phyloP scores from a whole-genome alignment of 441 rosid species.

The Dalechampia spathulata region DNA sequence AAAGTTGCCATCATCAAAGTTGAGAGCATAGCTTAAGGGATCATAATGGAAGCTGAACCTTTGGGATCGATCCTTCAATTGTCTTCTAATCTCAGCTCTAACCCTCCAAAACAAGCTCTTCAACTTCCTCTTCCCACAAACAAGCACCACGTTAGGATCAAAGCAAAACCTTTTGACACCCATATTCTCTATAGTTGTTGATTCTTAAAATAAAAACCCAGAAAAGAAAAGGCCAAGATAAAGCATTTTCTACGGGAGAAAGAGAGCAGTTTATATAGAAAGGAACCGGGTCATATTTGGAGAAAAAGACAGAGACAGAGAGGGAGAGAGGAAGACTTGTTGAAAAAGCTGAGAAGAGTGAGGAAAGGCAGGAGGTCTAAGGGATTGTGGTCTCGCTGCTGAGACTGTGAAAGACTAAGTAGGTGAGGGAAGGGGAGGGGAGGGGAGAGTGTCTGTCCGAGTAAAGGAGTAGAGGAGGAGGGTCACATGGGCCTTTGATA shows the following conservation, averaged over 20 bases:
- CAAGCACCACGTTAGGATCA: slow-evolving; percentile 24
- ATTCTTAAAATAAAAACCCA: too few relatives aligned
- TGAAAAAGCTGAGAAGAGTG: not conserved
- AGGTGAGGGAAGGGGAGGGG: not conserved
- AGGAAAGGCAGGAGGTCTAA: not conserved
- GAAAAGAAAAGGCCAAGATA: not conserved
- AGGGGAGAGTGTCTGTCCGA: too few relatives aligned
- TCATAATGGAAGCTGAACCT: slow-evolving; percentile 48
- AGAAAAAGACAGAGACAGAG: too few relatives aligned
- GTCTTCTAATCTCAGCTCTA: slow-evolving; percentile 36
- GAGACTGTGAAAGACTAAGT: not conserved
- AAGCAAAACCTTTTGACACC: slow-evolving; percentile 24
- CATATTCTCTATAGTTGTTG: slow-evolving; percentile 23
- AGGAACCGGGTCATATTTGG: too few relatives aligned
- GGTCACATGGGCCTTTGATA: not conserved
- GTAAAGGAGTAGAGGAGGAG: too few relatives aligned
- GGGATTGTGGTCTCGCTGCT: not conserved
- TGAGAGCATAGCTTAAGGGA: slow-evolving; percentile 51
- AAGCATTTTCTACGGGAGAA: not conserved
- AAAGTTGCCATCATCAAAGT: slow-evolving; percentile 53
- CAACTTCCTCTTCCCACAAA: slow-evolving; percentile 33
- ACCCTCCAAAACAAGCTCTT: slow-evolving; percentile 47
- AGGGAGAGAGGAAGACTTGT: not conserved
- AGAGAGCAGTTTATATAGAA: not conserved
- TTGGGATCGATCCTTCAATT: slow-evolving; percentile 23